Base-by-base conservation (phyloP, 2,329 filamentous ascomycete genomes). In the Fonsecaea pedrosoi region DNA sequence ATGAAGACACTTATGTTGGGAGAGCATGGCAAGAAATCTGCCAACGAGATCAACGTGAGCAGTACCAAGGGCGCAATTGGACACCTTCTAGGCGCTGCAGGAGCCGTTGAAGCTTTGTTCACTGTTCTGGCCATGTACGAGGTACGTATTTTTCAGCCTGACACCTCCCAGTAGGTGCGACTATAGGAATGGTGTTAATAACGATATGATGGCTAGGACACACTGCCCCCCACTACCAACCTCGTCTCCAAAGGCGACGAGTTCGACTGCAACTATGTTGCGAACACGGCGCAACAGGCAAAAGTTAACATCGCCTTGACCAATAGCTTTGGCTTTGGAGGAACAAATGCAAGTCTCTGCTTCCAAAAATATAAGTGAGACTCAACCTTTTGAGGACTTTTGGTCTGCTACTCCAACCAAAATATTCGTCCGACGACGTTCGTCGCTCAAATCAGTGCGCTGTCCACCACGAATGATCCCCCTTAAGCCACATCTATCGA, bases 321-420 rank as follows among this genome's bases (percentile, higher is more conserved):
- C 3, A 99, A 99, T 75, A 98, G 94, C 77, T 99, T 99, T 80
- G 95, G 95, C 0, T 99, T 99, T 81, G 95, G 95, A 10, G 95
- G 95, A 15, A 98, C 94, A 1, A 99, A 99, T 80, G 94, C 94
- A 50, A 93, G 89, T 62, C 81, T 99, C 42, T 72, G 71, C 60
- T 73, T 73, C 54, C 61, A 60, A 53, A 69, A 69, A 56, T 66
- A 40, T 54, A 45, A n/a, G 25, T 61, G 48, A 61, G 7, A n/a
- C 48, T 68, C 10, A 48, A 7, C 15, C 9, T 6, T 8, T 18
- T 35, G n/a, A n/a, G 54, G 12, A 21, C n/a, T 8, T 21, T 25
- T 48, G 8, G 15, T 15, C 50, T 8, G 10, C 53, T 5, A 30
- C 53, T 9, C 30, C 25, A 15, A 21, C 25, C 13, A n/a, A 13